Base-by-base conservation (phyloP, 495 filamentous ascomycete species). In the Aspergillus nanangensis region DNA sequence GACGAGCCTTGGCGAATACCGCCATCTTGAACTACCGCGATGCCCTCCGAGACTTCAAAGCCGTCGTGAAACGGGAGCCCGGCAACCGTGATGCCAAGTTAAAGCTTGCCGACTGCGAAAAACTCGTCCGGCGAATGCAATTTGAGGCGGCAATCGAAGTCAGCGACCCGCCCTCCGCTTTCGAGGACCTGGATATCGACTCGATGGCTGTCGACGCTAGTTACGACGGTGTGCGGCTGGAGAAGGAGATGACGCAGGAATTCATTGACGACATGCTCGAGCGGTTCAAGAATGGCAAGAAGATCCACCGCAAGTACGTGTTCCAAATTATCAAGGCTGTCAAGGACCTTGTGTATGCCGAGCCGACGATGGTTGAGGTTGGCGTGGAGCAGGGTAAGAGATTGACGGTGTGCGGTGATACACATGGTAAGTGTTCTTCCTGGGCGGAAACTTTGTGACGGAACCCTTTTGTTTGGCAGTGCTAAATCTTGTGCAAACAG, bases 251-350 rank as follows among this genome's bases (percentile, higher is more conserved):
- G 89, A 95, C 93, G 7, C 79, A 88, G 55, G 90, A 95, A 59
- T 99, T 99, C 55, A 85, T 99, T 51, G 83, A 91, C 49, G 91
- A 97, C 67, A 97, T 96, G 94, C 87, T 92, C 41, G 75, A 89
- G 63, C 74, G 93, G 27, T 99, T 99, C 76, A 96, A 95, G 79
- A 81, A 83, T 48, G 92, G 93, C 48, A 96, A 97, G 78, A 90
- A 86, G 64, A 75, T 99, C 45, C 89, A 91, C 66, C 83, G 79
- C 74, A 99, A 97, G 79, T 99, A 96, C 66, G 93, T 87, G 45
- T 96, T 91, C 75, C 88, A 95, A 62, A 99, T 99, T 53, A 72
- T 97, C 53, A 71, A 95, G 52, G 87, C 87, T 21, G 90, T 94
- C 50, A 87, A 84, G 66, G 83, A 95, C 19, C 78, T 97, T 45